Conservation (phyloP, 73 alveolate genomes). For the Blepharisma stoltei region DNA sequence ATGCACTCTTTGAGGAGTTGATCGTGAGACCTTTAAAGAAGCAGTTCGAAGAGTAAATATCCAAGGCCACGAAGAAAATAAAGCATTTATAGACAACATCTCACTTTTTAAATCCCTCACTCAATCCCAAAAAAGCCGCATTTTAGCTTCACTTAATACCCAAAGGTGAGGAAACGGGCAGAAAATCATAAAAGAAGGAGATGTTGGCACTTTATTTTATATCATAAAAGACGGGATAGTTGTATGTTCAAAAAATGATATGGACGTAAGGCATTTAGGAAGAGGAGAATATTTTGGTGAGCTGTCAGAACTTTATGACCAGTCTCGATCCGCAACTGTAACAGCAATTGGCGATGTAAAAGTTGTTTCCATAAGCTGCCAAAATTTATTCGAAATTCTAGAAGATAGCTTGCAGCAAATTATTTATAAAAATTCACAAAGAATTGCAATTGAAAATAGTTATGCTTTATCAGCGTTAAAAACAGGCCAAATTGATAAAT, state of each 20-base stretch:
- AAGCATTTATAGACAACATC: neutral
- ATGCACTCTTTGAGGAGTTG: constrained; percentile 28
- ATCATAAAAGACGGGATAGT: constrained; percentile 29
- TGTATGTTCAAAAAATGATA: neutral
- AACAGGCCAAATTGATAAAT: constrained; percentile 23
- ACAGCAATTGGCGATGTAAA: constrained; percentile 39
- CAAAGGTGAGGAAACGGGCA: neutral
- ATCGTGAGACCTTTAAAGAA: constrained; percentile 24
- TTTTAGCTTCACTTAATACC: neutral
- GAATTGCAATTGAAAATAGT: constrained; percentile 40
- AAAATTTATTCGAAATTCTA: constrained; percentile 35
- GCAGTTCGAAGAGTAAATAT: neutral
- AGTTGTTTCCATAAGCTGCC: constrained; percentile 46
- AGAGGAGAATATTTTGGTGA: constrained; percentile 29
- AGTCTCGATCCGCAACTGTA: constrained; percentile 28
- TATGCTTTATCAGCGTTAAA: constrained; percentile 14
- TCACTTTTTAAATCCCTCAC: neutral
- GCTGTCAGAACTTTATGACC: neutral
- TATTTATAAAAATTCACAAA: constrained; percentile 39
- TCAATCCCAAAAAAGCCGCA: neutral
- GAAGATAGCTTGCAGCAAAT: constrained; percentile 41
- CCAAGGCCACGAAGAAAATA: constrained; percentile 14
- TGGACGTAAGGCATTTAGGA: constrained; percentile 9
- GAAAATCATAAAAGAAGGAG: constrained; percentile 28
- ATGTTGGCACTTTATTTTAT: constrained; percentile 18